These are phyloP conservation scores for Trichosporon sp. DNA, from an alignment of 1,284 basidiomycete genomes.

Conservation along the genomic window DNA sequence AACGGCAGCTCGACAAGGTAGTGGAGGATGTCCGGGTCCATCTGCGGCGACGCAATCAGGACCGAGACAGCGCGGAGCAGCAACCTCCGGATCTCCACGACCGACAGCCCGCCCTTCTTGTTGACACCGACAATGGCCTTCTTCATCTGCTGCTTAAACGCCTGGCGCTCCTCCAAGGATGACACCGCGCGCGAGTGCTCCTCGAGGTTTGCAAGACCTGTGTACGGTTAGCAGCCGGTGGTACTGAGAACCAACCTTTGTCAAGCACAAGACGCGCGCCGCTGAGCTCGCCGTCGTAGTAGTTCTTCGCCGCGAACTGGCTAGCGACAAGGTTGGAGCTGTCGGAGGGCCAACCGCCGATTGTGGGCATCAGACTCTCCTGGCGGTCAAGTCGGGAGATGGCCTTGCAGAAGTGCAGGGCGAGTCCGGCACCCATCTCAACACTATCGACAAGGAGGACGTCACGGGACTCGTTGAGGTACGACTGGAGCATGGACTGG, in stretches of 20 bases:
- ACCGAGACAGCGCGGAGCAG: slow-evolving; percentile 83
- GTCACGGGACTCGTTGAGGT: slow-evolving; percentile 68
- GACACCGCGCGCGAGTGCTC: not conserved
- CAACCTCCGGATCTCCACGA: slow-evolving; percentile 76
- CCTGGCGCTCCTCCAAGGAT: slow-evolving; percentile 54
- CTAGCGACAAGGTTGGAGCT: slow-evolving; percentile 69
- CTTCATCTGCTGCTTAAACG: slow-evolving; percentile 66
- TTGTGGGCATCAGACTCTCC: slow-evolving; percentile 52
- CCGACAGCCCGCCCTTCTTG: slow-evolving; percentile 65
- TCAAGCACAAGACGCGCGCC: slow-evolving; percentile 65
- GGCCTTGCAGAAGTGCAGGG: slow-evolving; percentile 74
- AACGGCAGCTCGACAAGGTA: slow-evolving; percentile 86
- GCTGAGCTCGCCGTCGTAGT: slow-evolving; percentile 78
- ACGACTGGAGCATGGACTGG: slow-evolving; percentile 84
- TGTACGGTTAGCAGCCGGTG: not conserved
- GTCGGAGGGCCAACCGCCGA: slow-evolving; percentile 57
- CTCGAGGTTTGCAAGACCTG: slow-evolving; percentile 51
- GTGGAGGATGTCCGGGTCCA: slow-evolving; percentile 80
- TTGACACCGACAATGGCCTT: slow-evolving; percentile 64
- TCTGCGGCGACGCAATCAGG: slow-evolving; percentile 67
- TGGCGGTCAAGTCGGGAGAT: slow-evolving; percentile 75
- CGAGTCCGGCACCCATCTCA: slow-evolving; percentile 84
- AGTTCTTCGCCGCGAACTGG: slow-evolving; percentile 78
- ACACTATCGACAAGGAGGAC: slow-evolving; percentile 64
- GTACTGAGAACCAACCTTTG: slow-evolving; percentile 27